These are phyloP conservation scores for Globisporangium paddicum DNA, from an alignment of 352 stramenopile genomes.

Conservation along the genomic window DNA sequence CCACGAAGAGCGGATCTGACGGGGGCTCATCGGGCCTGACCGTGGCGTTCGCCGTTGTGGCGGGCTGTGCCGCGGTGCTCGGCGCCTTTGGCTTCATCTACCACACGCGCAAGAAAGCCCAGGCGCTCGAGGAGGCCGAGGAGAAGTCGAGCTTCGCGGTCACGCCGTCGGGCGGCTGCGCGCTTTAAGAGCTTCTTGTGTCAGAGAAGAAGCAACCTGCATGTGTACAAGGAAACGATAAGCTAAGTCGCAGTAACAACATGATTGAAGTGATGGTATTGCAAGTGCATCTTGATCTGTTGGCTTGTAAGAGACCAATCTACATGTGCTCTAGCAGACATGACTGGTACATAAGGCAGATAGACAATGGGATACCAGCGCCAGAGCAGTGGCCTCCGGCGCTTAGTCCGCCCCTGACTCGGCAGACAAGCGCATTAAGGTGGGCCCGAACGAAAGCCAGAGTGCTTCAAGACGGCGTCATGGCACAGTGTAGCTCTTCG, in stretches of 20 bases:
- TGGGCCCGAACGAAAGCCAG: background rate
- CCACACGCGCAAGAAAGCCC: constrained; percentile 61
- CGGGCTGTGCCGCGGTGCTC: constrained; percentile 31
- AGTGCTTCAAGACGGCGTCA: background rate
- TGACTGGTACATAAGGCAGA: too few species aligned
- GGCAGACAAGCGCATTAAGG: background rate
- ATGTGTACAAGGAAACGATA: background rate
- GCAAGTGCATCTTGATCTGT: background rate
- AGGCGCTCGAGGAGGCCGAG: constrained; percentile 47
- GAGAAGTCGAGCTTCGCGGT: constrained; percentile 41
- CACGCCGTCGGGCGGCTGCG: constrained; percentile 47
- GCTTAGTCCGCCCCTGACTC: too few species aligned
- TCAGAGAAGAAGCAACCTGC: background rate
- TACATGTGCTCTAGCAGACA: too few species aligned
- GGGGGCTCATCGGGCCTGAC: background rate
- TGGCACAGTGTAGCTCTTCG: background rate
- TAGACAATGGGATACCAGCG: too few species aligned
- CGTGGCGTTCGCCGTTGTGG: constrained; percentile 6
- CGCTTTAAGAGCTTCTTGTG: constrained; percentile 26
- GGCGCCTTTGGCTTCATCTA: constrained; percentile 78
- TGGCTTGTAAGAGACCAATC: too few species aligned
- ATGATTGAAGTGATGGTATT: background rate
- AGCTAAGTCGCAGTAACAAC: background rate
- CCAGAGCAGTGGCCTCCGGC: too few species aligned
- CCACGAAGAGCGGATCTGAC: constrained; percentile 34